phyloP scores from a whole-genome alignment of 2,329 filamentous ascomycete species.

The Aspergillus pseudonomiae region DNA sequence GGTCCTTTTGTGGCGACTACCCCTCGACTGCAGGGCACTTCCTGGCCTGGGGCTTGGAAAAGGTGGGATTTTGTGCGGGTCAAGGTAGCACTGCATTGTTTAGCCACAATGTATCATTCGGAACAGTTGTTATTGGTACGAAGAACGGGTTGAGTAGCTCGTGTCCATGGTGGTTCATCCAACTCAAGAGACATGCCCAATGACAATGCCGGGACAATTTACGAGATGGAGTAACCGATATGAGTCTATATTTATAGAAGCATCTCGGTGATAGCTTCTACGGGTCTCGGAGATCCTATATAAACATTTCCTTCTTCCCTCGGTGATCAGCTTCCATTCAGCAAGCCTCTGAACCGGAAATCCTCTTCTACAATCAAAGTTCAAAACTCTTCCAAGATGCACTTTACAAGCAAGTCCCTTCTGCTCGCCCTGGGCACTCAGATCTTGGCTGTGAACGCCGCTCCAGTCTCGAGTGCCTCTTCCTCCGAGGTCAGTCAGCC shows the following conservation, averaged over 20 bases:
- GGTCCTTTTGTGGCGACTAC: background rate
- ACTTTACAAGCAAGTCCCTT: constrained; percentile 8
- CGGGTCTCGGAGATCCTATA: background rate
- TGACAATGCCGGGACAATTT: background rate
- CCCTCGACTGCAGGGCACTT: background rate
- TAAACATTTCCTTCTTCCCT: background rate
- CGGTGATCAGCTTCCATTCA: background rate
- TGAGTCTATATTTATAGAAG: background rate
- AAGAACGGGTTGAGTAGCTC: background rate
- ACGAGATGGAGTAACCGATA: background rate
- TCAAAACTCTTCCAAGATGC: constrained; percentile 1
- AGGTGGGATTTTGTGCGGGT: background rate
- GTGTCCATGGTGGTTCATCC: background rate
- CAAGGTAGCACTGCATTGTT: constrained; percentile 7
- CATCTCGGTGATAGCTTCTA: too few relatives aligned
- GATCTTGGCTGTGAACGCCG: constrained; percentile 14
- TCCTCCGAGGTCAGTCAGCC: constrained; percentile 4
- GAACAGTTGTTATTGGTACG: constrained; percentile 4
- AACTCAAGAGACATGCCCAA: constrained; percentile 9
- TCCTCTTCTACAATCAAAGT: background rate
- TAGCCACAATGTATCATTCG: background rate
- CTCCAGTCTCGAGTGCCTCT: constrained; percentile 9
- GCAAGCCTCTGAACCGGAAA: background rate
- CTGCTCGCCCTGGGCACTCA: constrained; percentile 17
- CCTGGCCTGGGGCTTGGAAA: background rate